Conservation (phyloP, 768 basidiomycete genomes). For the Leucogyrophana mollusca region DNA sequence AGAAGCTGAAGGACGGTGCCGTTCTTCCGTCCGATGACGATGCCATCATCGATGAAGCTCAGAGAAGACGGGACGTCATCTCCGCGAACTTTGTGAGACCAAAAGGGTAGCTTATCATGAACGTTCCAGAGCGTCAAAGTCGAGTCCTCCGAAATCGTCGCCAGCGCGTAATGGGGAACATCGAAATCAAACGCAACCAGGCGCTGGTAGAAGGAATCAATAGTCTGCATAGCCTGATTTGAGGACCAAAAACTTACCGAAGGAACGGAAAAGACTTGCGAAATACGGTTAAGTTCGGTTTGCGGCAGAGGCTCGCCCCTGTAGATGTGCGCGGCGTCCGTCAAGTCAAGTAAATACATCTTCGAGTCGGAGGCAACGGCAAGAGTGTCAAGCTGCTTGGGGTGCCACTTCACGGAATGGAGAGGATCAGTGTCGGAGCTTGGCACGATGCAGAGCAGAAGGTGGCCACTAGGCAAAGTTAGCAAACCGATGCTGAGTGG, state of each 20-base stretch:
- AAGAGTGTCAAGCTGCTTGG: constrained; percentile 74
- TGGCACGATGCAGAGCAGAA: constrained; percentile 71
- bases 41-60: constrained; percentile 83
- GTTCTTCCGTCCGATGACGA: constrained; percentile 80
- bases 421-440: constrained; percentile 55
- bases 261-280: constrained; percentile 64
- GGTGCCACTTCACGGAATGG: constrained; percentile 87
- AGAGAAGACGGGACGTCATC: constrained; percentile 82
- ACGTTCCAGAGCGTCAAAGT: constrained; percentile 82
- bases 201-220: constrained; percentile 43
- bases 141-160: constrained; percentile 81
- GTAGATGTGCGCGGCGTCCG: constrained; percentile 56
- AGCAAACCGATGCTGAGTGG: constrained; percentile 4
- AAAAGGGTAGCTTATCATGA: constrained; percentile 73
- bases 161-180: constrained; percentile 70
- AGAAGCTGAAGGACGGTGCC: constrained; percentile 84
- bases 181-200: constrained; percentile 88
- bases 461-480: constrained; percentile 48
- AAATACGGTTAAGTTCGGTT: constrained; percentile 65
- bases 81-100: constrained; percentile 72
- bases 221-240: not conserved
- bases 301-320: constrained; percentile 68
- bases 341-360: constrained; percentile 74
- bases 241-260: constrained; percentile 48
- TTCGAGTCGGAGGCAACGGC: constrained; percentile 81